Conservation (phyloP, 2,329 filamentous ascomycete genomes). For the Colletotrichum tropicale region DNA sequence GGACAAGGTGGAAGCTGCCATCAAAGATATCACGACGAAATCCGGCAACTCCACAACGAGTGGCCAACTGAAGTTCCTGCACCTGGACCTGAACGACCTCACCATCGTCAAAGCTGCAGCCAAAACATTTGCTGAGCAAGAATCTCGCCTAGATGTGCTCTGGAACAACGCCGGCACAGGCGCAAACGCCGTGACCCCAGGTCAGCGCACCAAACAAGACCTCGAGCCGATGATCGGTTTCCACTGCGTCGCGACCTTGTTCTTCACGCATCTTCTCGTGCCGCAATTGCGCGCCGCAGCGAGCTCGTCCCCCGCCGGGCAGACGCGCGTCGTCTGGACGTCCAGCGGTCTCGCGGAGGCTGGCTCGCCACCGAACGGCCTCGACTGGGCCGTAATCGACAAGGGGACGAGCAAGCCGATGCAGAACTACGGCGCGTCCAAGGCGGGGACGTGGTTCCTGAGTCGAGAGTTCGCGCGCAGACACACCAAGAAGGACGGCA, state of each 20-base stretch:
- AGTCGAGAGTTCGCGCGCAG: conserved; percentile 33
- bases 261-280: conserved; percentile 37
- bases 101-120: conserved; percentile 41
- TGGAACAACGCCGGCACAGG: conserved; percentile 43
- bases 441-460: conserved; percentile 38
- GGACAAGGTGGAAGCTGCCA: background rate
- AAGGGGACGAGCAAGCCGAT: conserved; percentile 24
- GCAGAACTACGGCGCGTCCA: conserved; percentile 36
- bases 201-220: conserved; percentile 30
- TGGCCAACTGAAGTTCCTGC: conserved; percentile 33
- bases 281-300: conserved; percentile 35
- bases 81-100: conserved; percentile 46
- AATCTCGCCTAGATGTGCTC: conserved; percentile 45
- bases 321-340: conserved; percentile 35
- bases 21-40: background rate
- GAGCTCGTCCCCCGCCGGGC: conserved; percentile 13
- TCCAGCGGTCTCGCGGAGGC: conserved; percentile 32
- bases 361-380: conserved; percentile 26
- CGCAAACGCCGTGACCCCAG: conserved; percentile 12
- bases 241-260: conserved; percentile 36
- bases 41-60: background rate
- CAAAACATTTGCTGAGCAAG: conserved; percentile 36
- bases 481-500: conserved; percentile 21
- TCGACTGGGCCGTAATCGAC: conserved; percentile 30
- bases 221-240: conserved; percentile 37